Conservation (phyloP, 139 green algal genomes). For the Asterochloris erici region DNA sequence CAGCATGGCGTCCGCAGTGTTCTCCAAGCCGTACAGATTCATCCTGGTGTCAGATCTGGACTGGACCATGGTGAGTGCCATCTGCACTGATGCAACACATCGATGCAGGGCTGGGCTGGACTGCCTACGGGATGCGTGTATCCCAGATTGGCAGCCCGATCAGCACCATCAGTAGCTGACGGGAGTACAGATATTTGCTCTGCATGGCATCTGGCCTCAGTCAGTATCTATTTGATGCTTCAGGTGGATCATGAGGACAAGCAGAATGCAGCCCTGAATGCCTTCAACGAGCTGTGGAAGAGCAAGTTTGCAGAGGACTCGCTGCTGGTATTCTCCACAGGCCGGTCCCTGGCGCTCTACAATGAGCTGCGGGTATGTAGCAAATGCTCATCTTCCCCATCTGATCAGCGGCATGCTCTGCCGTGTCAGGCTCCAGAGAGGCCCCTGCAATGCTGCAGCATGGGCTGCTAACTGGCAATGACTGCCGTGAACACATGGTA, state of each 20-base stretch:
- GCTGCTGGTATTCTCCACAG: slow-evolving; percentile 91
- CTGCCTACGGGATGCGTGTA: no score
- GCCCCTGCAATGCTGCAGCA: neutral
- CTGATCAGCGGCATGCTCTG: no score
- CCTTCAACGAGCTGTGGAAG: slow-evolving; percentile 79
- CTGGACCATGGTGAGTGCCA: slow-evolving; percentile 75
- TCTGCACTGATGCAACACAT: neutral
- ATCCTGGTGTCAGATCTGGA: slow-evolving; percentile 87
- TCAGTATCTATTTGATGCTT: neutral
- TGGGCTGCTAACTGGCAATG: neutral
- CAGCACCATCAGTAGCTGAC: no score
- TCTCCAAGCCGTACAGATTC: slow-evolving; percentile 39
- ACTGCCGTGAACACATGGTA: no score
- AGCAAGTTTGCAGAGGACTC: slow-evolving; percentile 60
- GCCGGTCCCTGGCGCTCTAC: slow-evolving; percentile 78
- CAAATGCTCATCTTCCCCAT: no score
- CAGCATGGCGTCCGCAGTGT: slow-evolving; percentile 20
- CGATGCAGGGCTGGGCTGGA: no score
- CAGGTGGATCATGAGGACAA: slow-evolving; percentile 81
- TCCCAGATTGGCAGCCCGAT: no score
- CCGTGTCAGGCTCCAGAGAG: neutral
- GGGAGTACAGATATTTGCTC: no score
- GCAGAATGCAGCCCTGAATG: slow-evolving; percentile 52
- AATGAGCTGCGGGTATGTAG: slow-evolving; percentile 53
- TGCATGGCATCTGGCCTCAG: no score